Evolutionary conservation across 2,329 filamentous ascomycete genomes (phyloP).

Genomic region (Colletotrichum magnum): DNA sequence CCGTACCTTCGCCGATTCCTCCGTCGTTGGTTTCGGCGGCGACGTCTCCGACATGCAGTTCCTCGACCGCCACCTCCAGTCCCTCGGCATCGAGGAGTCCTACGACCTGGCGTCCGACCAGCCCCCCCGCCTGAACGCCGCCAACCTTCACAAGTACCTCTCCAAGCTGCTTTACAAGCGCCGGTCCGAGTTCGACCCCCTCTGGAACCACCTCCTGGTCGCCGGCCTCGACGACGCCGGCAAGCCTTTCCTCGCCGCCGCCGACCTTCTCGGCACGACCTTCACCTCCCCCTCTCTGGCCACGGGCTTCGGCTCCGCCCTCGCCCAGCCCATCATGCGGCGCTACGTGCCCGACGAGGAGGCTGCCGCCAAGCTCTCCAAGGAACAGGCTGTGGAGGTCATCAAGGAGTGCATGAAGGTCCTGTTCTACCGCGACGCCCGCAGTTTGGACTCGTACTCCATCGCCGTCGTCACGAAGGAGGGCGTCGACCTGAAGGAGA

Average conservation of each 20-base stretch:
- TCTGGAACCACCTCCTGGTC: constrained; percentile 97
- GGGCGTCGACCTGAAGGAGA: constrained; percentile 86
- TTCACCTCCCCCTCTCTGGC: constrained; percentile 90
- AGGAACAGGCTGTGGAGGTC: constrained; percentile 84
- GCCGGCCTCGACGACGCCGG: constrained; percentile 85
- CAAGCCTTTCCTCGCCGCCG: constrained; percentile 90
- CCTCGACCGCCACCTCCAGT: constrained; percentile 90
- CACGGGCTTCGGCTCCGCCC: constrained; percentile 92
- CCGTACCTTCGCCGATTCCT: constrained; percentile 85
- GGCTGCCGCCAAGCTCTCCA: constrained; percentile 77
- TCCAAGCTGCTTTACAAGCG: constrained; percentile 96
- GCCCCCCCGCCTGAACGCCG: constrained; percentile 78
- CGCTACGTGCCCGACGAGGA: constrained; percentile 87
- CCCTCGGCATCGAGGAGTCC: constrained; percentile 89
- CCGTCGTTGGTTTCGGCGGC: constrained; percentile 93
- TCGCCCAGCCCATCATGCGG: constrained; percentile 93
- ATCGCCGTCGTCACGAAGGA: constrained; percentile 91
- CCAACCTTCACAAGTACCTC: constrained; percentile 97
- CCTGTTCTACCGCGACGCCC: constrained; percentile 95
- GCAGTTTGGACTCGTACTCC: constrained; percentile 91
- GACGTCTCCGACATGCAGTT: constrained; percentile 99
- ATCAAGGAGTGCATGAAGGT: constrained; percentile 98
- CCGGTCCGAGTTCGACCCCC: constrained; percentile 93
- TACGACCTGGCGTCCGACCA: constrained; percentile 71
- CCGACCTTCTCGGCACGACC: constrained; percentile 93